Conservation (phyloP, 345 rosid genomes). For the Linum lewisii region DNA sequence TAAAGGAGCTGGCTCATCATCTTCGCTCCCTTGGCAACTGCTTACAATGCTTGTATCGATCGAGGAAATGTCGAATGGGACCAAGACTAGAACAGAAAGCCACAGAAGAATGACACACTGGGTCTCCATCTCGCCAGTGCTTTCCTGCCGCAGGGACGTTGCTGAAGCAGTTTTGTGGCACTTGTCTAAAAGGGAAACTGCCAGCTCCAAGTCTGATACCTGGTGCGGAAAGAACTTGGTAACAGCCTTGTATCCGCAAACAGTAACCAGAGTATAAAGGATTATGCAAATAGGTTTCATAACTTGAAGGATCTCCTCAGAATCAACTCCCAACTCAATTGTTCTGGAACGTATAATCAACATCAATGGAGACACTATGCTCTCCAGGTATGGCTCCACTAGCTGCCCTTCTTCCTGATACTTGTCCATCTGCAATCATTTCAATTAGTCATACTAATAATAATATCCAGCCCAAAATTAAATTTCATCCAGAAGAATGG, state of each 20-base stretch:
- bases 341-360: slow-evolving; percentile 49
- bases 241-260: slow-evolving; percentile 81
- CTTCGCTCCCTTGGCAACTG: slow-evolving; percentile 26
- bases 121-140: slow-evolving; percentile 97
- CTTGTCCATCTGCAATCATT: slow-evolving; percentile 58
- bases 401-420: slow-evolving; percentile 89
- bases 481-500: not conserved
- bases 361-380: slow-evolving; percentile 76
- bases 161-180: slow-evolving; percentile 53
- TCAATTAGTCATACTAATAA: not conserved
- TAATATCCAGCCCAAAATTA: not conserved
- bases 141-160: slow-evolving; percentile 69
- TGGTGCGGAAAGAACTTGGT: slow-evolving; percentile 91
- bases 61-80: slow-evolving; percentile 91
- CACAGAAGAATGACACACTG: slow-evolving; percentile 80
- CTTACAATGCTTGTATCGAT: slow-evolving; percentile 66
- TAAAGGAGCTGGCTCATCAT: slow-evolving; percentile 53
- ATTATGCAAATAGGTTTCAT: slow-evolving; percentile 76
- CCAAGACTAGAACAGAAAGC: slow-evolving; percentile 85
- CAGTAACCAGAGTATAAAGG: slow-evolving; percentile 74
- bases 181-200: slow-evolving; percentile 72
- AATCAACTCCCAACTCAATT: slow-evolving; percentile 34
- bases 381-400: slow-evolving; percentile 85
- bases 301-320: slow-evolving; percentile 46
- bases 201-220: slow-evolving; percentile 85